These are phyloP conservation scores for Fraxinus albicans DNA, from an alignment of 305 asterid genomes.

Conservation along the genomic window DNA sequence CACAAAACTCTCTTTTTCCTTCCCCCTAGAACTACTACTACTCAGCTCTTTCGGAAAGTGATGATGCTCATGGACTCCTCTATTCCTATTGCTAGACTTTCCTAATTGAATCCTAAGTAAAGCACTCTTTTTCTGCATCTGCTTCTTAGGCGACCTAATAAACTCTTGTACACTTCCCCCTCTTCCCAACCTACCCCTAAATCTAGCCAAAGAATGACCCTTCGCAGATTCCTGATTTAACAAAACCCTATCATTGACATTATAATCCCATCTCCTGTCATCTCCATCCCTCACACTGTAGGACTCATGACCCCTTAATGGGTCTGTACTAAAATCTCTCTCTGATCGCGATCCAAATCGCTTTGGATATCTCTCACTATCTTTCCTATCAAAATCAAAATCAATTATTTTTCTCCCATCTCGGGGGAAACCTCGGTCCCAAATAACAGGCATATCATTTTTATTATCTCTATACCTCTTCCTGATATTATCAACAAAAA, in stretches of 20 bases:
- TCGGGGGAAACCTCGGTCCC: slow-evolving; percentile 21
- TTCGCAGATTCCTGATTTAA: slow-evolving; percentile 27
- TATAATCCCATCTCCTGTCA: slow-evolving; percentile 38
- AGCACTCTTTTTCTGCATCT: slow-evolving; percentile 49
- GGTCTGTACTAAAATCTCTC: slow-evolving; percentile 19
- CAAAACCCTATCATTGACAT: slow-evolving; percentile 27
- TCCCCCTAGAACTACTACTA: slow-evolving; percentile 36
- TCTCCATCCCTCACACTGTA: slow-evolving; percentile 35
- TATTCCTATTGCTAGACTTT: slow-evolving; percentile 45
- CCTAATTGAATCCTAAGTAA: slow-evolving; percentile 51
- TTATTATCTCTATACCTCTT: slow-evolving; percentile 21
- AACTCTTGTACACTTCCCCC: slow-evolving; percentile 33
- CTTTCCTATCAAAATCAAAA: slow-evolving; percentile 17
- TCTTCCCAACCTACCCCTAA: slow-evolving; percentile 48
- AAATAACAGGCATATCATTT: slow-evolving; percentile 28
- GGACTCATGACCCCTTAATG: slow-evolving; percentile 26
- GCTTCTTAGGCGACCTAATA: slow-evolving; percentile 42
- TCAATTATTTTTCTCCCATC: slow-evolving; percentile 21
- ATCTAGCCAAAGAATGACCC: slow-evolving; percentile 39
- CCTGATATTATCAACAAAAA: slow-evolving; percentile 22
- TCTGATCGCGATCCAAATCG: slow-evolving; percentile 21
- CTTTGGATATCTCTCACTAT: slow-evolving; percentile 21
- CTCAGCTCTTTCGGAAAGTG: slow-evolving; percentile 31
- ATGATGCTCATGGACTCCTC: slow-evolving; percentile 34
- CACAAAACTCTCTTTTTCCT: slow-evolving; percentile 36